Evolutionary conservation across 2,329 filamentous ascomycete genomes (phyloP).

Genomic region (Magnaporthiopsis incrustans): DNA sequence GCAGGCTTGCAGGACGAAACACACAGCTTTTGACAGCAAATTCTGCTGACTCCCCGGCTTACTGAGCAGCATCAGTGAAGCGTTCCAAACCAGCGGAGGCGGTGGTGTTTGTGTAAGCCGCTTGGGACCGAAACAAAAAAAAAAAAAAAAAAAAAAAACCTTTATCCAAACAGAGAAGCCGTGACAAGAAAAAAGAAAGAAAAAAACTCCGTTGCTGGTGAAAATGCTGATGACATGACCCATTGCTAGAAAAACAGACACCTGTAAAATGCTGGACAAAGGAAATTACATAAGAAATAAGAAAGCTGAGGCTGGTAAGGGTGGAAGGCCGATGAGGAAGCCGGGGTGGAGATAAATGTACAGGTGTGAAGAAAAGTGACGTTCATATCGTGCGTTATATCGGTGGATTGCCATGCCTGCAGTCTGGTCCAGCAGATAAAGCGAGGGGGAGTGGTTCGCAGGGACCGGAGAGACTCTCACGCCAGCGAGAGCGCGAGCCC

Average conservation of each 20-base stretch:
- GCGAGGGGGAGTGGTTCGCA: neutral
- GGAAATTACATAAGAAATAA: neutral
- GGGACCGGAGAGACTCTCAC: neutral
- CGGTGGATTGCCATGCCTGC: neutral
- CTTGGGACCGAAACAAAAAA: too few species aligned
- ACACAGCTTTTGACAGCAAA: neutral
- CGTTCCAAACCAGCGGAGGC: too few species aligned
- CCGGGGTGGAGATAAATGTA: neutral
- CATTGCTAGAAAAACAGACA: neutral
- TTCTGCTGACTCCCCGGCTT: neutral
- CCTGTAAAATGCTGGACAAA: neutral
- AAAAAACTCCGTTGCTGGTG: neutral
- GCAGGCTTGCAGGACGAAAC: neutral
- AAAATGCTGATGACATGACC: neutral
- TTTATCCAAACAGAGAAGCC: neutral
- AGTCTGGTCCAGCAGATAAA: conserved; percentile 7
- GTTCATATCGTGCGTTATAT: neutral
- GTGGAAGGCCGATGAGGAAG: neutral
- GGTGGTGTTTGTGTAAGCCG: too few species aligned
- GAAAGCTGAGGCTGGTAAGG: neutral
- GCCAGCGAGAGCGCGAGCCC: conserved; percentile 16
- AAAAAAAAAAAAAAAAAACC: too few species aligned
- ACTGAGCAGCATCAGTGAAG: too few species aligned
- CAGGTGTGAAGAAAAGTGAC: neutral
- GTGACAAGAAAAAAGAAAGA: neutral